Evolutionary conservation across 1,284 basidiomycete species (phyloP), one percentile per base, ranked within the genome.

Genomic region (Vanrija pseudolonga): DNA sequence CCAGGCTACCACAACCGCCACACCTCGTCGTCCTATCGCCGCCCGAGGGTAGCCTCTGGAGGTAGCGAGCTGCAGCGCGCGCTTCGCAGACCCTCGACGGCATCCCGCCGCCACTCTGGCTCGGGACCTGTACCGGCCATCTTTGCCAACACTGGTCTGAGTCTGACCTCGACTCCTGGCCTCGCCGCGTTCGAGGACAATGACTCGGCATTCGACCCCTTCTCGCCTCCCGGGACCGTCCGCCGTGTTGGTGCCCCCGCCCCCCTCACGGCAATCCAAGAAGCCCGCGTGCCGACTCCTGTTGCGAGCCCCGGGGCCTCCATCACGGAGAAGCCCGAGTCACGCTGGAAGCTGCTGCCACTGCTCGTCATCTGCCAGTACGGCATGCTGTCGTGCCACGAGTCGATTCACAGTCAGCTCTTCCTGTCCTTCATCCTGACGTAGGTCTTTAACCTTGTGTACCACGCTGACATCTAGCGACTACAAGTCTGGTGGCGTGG

Each of bases 381-480:
- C 50, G 76, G 74, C 47, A 62, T 77, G 3, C 64, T 78, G 0
- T 74, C 76, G 7, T 59, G 76, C 28, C 76, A 78, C 56, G 73
- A 73, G 51, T 76, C 74, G 1, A 72, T 70, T 0, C 73, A 76
- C 48, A 74, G 72, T 53, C 76, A 77, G 54, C 59, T 77, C 20
- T 78, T 76, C 67, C 63, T 77, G 18, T 73, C 72, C 9, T 77
- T 77, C 68, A 64, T 78, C 39, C 68, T 76, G 18, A 71, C 74
- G 71, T 74, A 50, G 55, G 72, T 66, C 8, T 2, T 26, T 1
- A 11, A 15, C 17, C 6, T 8, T 7, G 2, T 36, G 19, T 4
- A 5, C 26, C n/a, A 17, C 24, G 36, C 39, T 15, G 18, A 28
- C 32, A 3, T 40, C 12, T 45, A 75, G 73, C 11, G 69, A 71